Percentiles rank a stretch among this genome's conserved stretches.
Conservation (phyloP, 208 protist genomes). For the Leptomonas seymouri region DNA sequence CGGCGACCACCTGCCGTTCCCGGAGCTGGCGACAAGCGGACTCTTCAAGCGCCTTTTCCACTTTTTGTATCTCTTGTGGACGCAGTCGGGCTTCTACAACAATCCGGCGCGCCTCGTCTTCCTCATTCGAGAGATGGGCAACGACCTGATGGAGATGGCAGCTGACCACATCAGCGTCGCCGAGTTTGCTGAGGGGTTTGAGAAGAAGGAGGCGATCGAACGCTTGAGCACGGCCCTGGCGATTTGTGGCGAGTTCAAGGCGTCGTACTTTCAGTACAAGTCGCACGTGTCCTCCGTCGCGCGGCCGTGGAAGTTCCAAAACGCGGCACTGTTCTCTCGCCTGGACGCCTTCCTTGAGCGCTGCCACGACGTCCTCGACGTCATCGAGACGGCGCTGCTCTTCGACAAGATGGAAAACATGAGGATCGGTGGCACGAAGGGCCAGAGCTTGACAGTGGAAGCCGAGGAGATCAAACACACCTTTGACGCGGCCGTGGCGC, state of each 20-base stretch:
- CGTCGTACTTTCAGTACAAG: slow-evolving; percentile 95
- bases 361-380: slow-evolving; percentile 95
- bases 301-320: slow-evolving; percentile 95
- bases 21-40: slow-evolving; percentile 75
- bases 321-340: slow-evolving; percentile 94
- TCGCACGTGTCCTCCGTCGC: slow-evolving; percentile 70
- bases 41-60: slow-evolving; percentile 93
- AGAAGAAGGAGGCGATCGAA: slow-evolving; percentile 94
- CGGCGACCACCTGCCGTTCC: slow-evolving; percentile 68
- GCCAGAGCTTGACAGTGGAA: slow-evolving; percentile 85
- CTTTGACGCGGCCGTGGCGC: slow-evolving; percentile 75
- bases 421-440: slow-evolving; percentile 96
- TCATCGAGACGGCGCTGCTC: slow-evolving; percentile 93
- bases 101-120: slow-evolving; percentile 92
- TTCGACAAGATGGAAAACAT: slow-evolving; percentile 97
- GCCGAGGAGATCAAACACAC: slow-evolving; percentile 90
- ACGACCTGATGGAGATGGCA: slow-evolving; percentile 94
- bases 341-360: slow-evolving; percentile 97
- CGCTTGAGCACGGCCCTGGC: slow-evolving; percentile 83
- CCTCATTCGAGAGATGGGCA: slow-evolving; percentile 95
- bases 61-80: slow-evolving; percentile 95
- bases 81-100: slow-evolving; percentile 94
- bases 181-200: slow-evolving; percentile 92
- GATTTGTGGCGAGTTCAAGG: slow-evolving; percentile 94
- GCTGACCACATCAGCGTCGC: slow-evolving; percentile 88